Evolutionary conservation across 106 monocot species (phyloP).

Genomic region (Hemerocallis citrina): DNA sequence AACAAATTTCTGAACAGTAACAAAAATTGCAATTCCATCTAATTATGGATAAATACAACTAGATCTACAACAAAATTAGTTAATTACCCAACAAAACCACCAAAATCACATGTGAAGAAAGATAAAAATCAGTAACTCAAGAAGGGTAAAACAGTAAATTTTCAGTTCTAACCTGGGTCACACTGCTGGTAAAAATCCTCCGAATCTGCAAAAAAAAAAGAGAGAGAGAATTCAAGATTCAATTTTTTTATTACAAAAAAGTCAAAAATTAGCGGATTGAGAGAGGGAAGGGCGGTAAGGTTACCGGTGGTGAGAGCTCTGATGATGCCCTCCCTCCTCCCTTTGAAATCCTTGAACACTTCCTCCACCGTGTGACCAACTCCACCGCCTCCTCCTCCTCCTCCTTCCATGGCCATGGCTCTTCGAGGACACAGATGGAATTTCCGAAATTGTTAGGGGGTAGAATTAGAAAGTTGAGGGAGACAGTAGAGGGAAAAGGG

Average conservation of each 20-base stretch:
- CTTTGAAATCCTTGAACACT: slow-evolving; percentile 59
- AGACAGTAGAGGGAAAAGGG: too few species aligned
- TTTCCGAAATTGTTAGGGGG: neutral
- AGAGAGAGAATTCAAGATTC: too few species aligned
- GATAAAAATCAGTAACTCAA: too few species aligned
- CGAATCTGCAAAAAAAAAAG: slow-evolving; percentile 28
- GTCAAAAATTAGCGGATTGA: neutral
- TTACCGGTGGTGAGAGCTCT: slow-evolving; percentile 56
- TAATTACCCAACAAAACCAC: too few species aligned
- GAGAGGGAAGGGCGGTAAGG: neutral
- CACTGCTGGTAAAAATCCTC: slow-evolving; percentile 79
- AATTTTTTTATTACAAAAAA: too few species aligned
- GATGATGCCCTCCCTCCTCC: slow-evolving; percentile 47
- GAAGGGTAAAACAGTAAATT: too few species aligned
- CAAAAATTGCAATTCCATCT: too few species aligned
- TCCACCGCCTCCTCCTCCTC: slow-evolving; percentile 13
- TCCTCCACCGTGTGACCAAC: slow-evolving; percentile 48
- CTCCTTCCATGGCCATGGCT: slow-evolving; percentile 10
- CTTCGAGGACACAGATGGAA: neutral
- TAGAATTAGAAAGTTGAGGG: neutral
- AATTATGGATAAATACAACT: too few species aligned
- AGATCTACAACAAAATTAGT: too few species aligned
- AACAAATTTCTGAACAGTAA: too few species aligned
- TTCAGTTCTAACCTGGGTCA: slow-evolving; percentile 65
- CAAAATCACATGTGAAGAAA: too few species aligned